Conservation (phyloP, 768 basidiomycete genomes). For the Rhizopogon vinicolor region DNA sequence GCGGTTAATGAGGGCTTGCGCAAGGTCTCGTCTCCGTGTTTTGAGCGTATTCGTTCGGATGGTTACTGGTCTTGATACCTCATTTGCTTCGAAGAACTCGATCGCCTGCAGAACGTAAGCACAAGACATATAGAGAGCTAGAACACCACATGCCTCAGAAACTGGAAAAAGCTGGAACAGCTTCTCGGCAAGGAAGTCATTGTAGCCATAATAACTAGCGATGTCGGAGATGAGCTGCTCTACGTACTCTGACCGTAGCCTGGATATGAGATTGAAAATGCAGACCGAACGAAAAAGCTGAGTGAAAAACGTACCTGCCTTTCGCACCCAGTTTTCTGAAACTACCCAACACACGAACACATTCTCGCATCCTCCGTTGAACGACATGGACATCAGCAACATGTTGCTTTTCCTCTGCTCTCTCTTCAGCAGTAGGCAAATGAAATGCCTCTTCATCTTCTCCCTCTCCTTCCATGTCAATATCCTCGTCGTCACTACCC, state of each 20-base stretch:
- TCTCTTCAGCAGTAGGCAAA: conserved; percentile 67
- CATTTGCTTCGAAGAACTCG: conserved; percentile 98
- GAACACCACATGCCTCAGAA: conserved; percentile 60
- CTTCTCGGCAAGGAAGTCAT: conserved; percentile 91
- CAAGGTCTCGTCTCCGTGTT: conserved; percentile 89
- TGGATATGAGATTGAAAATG: conserved; percentile 26
- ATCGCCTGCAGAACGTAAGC: conserved; percentile 60
- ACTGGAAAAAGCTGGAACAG: conserved; percentile 91
- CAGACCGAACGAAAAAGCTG: conserved; percentile 3
- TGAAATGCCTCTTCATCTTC: conserved; percentile 46
- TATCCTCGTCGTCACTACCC: conserved; percentile 46
- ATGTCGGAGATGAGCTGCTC: conserved; percentile 88
- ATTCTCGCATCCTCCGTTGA: conserved; percentile 76
- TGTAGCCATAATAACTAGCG: conserved; percentile 96
- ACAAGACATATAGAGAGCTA: conserved; percentile 6
- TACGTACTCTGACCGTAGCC: conserved; percentile 86
- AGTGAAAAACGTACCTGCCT: conserved; percentile 52
- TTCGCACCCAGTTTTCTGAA: conserved; percentile 66
- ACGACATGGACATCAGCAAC: conserved; percentile 74
- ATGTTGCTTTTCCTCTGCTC: conserved; percentile 63
- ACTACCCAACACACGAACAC: conserved; percentile 65
- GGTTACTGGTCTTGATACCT: conserved; percentile 92
- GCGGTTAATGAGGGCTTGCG: conserved; percentile 88
- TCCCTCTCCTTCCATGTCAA: conserved; percentile 33
- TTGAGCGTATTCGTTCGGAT: conserved; percentile 97